Percentiles rank a stretch among this genome's conserved stretches.
Conservation (phyloP, 2,329 filamentous ascomycete species). For the Tolypocladium amazonense region DNA sequence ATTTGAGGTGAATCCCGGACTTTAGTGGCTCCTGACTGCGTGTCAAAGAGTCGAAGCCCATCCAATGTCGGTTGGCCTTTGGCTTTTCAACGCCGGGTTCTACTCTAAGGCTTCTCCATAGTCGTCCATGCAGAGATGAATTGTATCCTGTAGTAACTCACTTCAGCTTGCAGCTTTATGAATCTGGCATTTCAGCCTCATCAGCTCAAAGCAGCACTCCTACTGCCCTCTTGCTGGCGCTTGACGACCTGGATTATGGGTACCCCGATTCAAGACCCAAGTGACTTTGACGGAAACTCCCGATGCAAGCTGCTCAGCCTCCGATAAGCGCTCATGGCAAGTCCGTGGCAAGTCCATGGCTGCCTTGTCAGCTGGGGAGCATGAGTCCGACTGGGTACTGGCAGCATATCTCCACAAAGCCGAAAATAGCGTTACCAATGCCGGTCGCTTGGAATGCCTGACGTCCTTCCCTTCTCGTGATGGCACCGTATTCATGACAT, state of each 20-base stretch:
- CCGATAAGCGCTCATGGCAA: not conserved
- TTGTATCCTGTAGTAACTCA: not conserved
- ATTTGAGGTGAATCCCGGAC: too few relatives aligned
- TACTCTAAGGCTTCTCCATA: not conserved
- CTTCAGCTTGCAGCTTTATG: not conserved
- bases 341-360: too few relatives aligned
- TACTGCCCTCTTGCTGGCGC: not conserved
- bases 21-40: not conserved
- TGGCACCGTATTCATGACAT: conserved; percentile 1
- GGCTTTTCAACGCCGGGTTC: not conserved
- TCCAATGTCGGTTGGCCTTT: not conserved
- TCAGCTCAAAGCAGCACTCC: not conserved
- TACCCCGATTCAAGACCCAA: too few relatives aligned
- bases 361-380: not conserved
- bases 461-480: conserved; percentile 6
- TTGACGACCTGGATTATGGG: not conserved
- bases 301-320: not conserved
- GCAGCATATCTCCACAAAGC: not conserved
- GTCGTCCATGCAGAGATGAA: not conserved
- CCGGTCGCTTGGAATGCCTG: not conserved
- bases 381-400: not conserved
- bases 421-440: not conserved
- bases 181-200: not conserved
- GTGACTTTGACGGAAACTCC: not conserved
- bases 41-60: not conserved